Evolutionary conservation across 2,329 filamentous ascomycete species (phyloP).

Genomic region (Nemania sp.): DNA sequence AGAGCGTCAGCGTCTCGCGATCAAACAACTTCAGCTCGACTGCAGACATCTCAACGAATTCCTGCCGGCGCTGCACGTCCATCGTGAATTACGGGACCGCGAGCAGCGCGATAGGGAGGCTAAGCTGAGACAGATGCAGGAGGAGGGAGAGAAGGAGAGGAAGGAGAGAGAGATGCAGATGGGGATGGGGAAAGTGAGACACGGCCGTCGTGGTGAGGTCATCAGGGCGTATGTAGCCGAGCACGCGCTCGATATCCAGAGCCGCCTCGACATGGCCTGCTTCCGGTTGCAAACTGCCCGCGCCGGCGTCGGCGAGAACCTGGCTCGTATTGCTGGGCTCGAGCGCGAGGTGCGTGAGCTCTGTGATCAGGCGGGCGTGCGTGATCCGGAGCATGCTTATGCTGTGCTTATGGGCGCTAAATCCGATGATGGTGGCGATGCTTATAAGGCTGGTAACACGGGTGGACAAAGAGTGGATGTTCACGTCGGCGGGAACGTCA

Average conservation of each 20-base stretch:
- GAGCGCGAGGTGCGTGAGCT: slow-evolving; percentile 23
- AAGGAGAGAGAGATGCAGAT: background rate
- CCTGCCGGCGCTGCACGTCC: slow-evolving; percentile 28
- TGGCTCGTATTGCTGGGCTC: slow-evolving; percentile 12
- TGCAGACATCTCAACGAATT: slow-evolving; percentile 13
- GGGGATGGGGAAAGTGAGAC: no score
- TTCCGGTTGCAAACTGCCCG: slow-evolving; percentile 6
- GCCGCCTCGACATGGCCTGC: slow-evolving; percentile 31
- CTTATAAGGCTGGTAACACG: background rate
- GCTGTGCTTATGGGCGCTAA: slow-evolving; percentile 29
- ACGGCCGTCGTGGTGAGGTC: background rate
- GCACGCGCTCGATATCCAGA: slow-evolving; percentile 32
- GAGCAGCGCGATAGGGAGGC: no score
- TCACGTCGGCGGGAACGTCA: background rate
- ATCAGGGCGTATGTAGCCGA: slow-evolving; percentile 32
- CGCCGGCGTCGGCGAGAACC: slow-evolving; percentile 14
- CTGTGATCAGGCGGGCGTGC: slow-evolving; percentile 27
- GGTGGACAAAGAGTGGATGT: background rate
- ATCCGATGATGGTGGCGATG: background rate
- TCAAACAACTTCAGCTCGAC: slow-evolving; percentile 27
- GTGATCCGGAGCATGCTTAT: slow-evolving; percentile 27
- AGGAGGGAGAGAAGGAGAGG: background rate
- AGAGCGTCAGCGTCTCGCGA: slow-evolving; percentile 29
- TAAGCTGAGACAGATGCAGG: background rate
- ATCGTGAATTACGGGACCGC: slow-evolving; percentile 27